Evolutionary conservation across 805 yeast genomes (phyloP), one percentile per base, ranked within the genome.

Genomic region (Cyberlindnera maclurae): DNA sequence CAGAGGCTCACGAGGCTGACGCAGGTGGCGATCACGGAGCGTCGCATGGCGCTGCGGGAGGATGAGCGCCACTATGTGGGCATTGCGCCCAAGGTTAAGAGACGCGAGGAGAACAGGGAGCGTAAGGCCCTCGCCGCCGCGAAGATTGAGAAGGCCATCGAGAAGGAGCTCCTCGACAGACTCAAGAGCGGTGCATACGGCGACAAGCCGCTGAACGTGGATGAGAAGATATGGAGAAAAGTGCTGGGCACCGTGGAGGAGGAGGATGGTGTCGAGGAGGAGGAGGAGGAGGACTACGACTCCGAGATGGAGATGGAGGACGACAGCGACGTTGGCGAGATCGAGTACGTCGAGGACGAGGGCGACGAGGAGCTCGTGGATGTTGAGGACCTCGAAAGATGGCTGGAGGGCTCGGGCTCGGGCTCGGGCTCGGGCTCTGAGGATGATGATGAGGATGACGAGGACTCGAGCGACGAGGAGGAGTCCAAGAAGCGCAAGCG

Each of bases 121-220:
- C 75, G 98, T 62, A 93, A 93, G 67, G 98, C 98, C 0, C 69
- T 93, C 45, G 86, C 86, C 17, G 97, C 98, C 29, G 98, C 98
- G 18, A 85, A 84, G 69, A 86, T 93, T 51, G 98, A 93, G 60
- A 87, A 86, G 65, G 88, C 96, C 12, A 93, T 93, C 51, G 98
- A 93, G 64, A 87, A 87, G 65, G 98, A 93, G 63, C 73, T 93
- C 49, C 71, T 93, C 56, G 96, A 89, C 39, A 79, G 98, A 63
- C 75, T 93, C 57, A 93, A 93, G 77, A 79, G 90, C 56, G 98
- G 98, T 44, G 97, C 97, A 3, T 93, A 93, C 59, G 98, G 98
- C 49, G 97, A 93, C 58, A 86, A 90, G 62, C 98, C 98, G 40
- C 70, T 93, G 58, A 93, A 93, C 56, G 97, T 93, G 28, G 97